phyloP scores from a whole-genome alignment of 352 stramenopile genomes.

The Phytophthora syringae region DNA sequence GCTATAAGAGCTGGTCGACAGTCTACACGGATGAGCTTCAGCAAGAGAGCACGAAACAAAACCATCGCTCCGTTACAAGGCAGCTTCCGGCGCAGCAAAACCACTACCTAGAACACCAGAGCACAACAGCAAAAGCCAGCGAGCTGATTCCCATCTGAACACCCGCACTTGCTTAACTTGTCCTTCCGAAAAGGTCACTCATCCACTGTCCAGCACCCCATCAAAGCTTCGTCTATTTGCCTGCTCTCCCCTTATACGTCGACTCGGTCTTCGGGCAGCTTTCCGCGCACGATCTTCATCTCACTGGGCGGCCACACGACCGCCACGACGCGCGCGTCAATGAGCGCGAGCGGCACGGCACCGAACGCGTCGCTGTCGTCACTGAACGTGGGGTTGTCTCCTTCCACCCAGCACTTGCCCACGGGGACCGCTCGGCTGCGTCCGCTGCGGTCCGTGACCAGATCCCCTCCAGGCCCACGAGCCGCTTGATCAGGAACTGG shows the following conservation, averaged over 20 bases:
- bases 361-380: constrained; percentile 85
- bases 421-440: constrained; percentile 51
- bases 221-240: not conserved
- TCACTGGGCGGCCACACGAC: constrained; percentile 79
- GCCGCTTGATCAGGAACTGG: constrained; percentile 79
- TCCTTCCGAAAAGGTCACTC: too few relatives aligned
- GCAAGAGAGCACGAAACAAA: too few relatives aligned
- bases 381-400: constrained; percentile 77
- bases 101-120: too few relatives aligned
- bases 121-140: not conserved
- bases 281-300: constrained; percentile 64
- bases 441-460: constrained; percentile 60
- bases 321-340: constrained; percentile 77
- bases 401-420: constrained; percentile 89
- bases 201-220: not conserved
- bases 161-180: too few relatives aligned
- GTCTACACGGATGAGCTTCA: too few relatives aligned
- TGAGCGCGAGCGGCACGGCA: constrained; percentile 79
- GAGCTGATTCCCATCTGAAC: too few relatives aligned
- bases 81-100: too few relatives aligned
- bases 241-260: constrained; percentile 54
- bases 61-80: too few relatives aligned
- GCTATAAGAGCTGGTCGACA: too few relatives aligned
- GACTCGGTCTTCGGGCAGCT: constrained; percentile 64
- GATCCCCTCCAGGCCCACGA: constrained; percentile 81